Conservation (phyloP, 345 rosid genomes). For the Microthlaspi erraticum region DNA sequence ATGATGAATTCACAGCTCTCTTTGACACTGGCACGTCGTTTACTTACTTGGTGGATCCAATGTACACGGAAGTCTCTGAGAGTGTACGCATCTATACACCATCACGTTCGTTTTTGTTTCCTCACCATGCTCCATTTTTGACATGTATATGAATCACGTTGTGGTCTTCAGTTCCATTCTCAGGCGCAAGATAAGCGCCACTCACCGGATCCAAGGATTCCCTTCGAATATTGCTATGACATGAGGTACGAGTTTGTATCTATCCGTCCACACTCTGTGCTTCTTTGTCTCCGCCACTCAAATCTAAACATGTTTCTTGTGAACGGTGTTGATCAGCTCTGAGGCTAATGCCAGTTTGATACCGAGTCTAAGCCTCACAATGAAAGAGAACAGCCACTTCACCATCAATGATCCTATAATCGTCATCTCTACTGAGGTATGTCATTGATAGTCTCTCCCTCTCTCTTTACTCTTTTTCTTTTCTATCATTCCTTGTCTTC, state of each 20-base stretch:
- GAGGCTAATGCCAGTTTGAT: slow-evolving; percentile 67
- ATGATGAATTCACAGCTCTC: slow-evolving; percentile 65
- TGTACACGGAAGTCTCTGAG: slow-evolving; percentile 59
- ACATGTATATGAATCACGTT: slow-evolving; percentile 16
- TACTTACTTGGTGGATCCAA: slow-evolving; percentile 71
- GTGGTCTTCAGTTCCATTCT: slow-evolving; percentile 68
- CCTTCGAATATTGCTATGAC: slow-evolving; percentile 78
- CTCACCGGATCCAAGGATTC: slow-evolving; percentile 72
- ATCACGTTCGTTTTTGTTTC: not conserved
- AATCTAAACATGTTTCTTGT: slow-evolving; percentile 30
- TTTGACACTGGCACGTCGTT: slow-evolving; percentile 92
- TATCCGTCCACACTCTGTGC: not conserved
- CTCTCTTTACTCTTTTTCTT: slow-evolving; percentile 22
- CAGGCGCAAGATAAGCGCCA: slow-evolving; percentile 65
- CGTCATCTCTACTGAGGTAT: slow-evolving; percentile 71
- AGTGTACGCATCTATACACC: slow-evolving; percentile 55
- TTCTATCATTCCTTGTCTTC: slow-evolving; percentile 1
- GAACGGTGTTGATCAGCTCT: slow-evolving; percentile 49
- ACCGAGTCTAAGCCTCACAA: slow-evolving; percentile 70
- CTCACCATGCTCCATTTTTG: slow-evolving; percentile 4
- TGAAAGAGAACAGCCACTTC: slow-evolving; percentile 74
- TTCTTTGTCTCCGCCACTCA: slow-evolving; percentile 2
- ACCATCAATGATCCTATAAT: slow-evolving; percentile 72
- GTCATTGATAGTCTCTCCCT: slow-evolving; percentile 32
- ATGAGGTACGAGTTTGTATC: slow-evolving; percentile 60